phyloP scores from a whole-genome alignment of 192 early-diverging fungal species.

The Entomortierella chlamydospora region DNA sequence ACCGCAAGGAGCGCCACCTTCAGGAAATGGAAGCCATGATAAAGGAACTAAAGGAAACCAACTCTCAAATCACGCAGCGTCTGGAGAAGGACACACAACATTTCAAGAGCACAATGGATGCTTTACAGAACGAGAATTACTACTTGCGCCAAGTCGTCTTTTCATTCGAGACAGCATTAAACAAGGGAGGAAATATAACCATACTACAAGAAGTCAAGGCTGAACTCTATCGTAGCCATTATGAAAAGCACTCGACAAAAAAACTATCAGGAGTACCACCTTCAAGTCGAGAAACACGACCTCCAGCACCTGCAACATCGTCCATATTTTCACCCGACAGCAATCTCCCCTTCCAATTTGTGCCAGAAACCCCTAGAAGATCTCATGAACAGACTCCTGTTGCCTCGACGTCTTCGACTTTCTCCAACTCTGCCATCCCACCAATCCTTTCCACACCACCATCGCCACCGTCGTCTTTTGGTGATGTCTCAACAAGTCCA shows the following conservation, averaged over 20 bases:
- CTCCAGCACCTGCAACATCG: constrained; percentile 1
- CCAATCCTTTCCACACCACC: not conserved
- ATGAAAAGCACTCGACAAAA: constrained; percentile 33
- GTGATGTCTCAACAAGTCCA: not conserved
- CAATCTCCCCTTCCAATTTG: not conserved
- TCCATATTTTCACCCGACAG: constrained; percentile 17
- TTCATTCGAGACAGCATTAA: constrained; percentile 55
- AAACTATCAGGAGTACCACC: constrained; percentile 7
- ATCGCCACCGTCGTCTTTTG: not conserved
- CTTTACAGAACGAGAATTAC: constrained; percentile 53
- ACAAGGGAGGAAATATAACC: constrained; percentile 27
- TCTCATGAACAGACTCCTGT: constrained; percentile 8
- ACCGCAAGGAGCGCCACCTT: constrained; percentile 84
- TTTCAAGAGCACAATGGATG: constrained; percentile 39
- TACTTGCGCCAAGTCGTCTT: constrained; percentile 59
- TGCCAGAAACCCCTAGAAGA: not conserved
- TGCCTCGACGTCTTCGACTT: constrained; percentile 8
- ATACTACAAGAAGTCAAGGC: constrained; percentile 49
- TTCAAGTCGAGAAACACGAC: not conserved
- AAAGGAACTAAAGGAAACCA: constrained; percentile 68
- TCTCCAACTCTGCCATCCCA: constrained; percentile 4
- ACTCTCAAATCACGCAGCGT: constrained; percentile 51
- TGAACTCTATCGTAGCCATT: constrained; percentile 47
- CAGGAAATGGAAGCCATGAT: constrained; percentile 79
- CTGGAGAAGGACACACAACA: constrained; percentile 45